Base-by-base conservation (phyloP, 345 rosid genomes). In the Citrus cavaleriei region DNA sequence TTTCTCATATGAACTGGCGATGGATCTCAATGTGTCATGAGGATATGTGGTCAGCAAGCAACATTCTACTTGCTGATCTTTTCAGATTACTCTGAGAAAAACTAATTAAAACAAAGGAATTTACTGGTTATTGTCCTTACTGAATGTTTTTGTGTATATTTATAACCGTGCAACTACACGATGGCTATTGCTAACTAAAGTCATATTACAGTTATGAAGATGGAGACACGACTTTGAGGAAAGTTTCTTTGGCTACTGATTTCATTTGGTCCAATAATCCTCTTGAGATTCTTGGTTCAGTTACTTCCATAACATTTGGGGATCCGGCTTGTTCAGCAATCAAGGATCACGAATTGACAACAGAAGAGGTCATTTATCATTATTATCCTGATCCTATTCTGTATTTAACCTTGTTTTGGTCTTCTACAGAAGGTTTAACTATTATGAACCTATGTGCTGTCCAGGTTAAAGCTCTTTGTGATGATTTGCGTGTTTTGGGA, bases 221-320 rank as follows among this genome's bases (percentile, higher is more conserved):
- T 80, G 95, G 93, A 61, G 92, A 85, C 63, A 83, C 95, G 65
- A 78, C 89, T 74, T 79, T 93, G 79, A 89, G 93, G 81, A 94
- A 83, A 85, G 92, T 86, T 34, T 84, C 94, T 64, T 88, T 93
- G 54, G 98, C 95, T 51, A 79, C 95, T 79, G 97, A 94, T 77
- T 96, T 96, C 78, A 86, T 94, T 77, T 88, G 90, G 91, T 92
- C 98, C n/a, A 95, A 86, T 64, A 79, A 81, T 57, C 97, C 98
- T 81, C 97, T 96, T 70, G 99, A 96, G 85, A 51, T 94, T 83
- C 98, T 96, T 77, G 97, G 99, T 68, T 91, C 95, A 0, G 92
- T 90, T 82, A 91, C 97, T 72, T 83, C 91, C 62, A 86, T 96
- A 85, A 73, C 88, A 59, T 94, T 96, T 70, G 92, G 87, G 42